Evolutionary conservation across 202 grass and related monocot species (phyloP).

Genomic region (Schoenoplectus triqueter): DNA sequence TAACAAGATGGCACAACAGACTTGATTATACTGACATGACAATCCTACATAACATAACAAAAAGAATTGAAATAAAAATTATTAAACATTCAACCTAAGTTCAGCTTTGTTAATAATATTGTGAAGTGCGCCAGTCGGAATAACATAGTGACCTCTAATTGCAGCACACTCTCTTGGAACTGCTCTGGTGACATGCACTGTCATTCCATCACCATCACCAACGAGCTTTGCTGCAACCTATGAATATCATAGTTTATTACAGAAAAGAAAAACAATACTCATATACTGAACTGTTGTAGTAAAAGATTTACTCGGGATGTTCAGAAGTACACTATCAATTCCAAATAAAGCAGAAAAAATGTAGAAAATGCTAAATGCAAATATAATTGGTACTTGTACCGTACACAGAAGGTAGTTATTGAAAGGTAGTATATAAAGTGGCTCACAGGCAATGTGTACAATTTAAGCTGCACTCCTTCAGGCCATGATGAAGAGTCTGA

Average conservation of each 20-base stretch:
- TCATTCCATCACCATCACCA: constrained; percentile 70
- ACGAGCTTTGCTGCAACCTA: constrained; percentile 26
- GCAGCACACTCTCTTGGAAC: constrained; percentile 45
- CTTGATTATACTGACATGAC: not conserved
- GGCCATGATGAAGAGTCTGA: constrained; percentile 39
- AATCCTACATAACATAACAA: not conserved
- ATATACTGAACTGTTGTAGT: not conserved
- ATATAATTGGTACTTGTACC: not conserved
- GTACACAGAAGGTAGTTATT: not conserved
- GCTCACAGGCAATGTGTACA: constrained; percentile 67
- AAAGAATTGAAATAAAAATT: not conserved
- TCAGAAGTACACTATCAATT: not conserved
- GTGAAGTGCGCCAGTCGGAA: constrained; percentile 44
- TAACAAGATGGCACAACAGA: not conserved
- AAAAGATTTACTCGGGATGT: not conserved
- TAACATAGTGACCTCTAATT: not conserved
- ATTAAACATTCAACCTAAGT: constrained; percentile 46
- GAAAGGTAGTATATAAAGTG: not conserved
- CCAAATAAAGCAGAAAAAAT: not conserved
- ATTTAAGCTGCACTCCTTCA: constrained; percentile 55
- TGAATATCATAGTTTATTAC: constrained; percentile 1
- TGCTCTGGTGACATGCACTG: constrained; percentile 55
- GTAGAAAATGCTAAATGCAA: not conserved
- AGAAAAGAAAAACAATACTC: not conserved
- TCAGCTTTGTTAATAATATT: constrained; percentile 40